A percentile compares a stretch with the other conserved stretches of the same genome.
Evolutionary conservation across 2,329 filamentous ascomycete genomes (phyloP).

Genomic region (Tolypocladium amazonense): DNA sequence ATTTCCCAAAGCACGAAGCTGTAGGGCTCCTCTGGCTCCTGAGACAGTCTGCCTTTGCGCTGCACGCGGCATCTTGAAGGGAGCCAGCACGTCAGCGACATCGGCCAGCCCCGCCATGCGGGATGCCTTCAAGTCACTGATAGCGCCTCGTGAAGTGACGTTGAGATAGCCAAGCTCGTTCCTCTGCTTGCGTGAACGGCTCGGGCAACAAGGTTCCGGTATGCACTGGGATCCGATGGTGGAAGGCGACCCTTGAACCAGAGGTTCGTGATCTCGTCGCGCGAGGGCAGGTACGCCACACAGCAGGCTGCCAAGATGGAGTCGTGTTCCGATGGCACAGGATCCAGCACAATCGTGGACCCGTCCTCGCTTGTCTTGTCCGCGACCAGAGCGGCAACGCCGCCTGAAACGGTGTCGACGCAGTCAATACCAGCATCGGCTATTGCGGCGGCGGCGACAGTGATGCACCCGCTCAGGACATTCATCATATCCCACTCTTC

Average conservation of each 20-base stretch:
- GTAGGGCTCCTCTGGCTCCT: not conserved
- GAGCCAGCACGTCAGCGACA: not conserved
- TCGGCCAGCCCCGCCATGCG: not conserved
- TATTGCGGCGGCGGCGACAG: conserved; percentile 83
- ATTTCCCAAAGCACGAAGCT: not conserved
- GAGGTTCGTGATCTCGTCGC: conserved; percentile 87
- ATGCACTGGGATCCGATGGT: conserved; percentile 21
- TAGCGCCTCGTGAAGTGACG: conserved; percentile 26
- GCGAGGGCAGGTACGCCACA: conserved; percentile 74
- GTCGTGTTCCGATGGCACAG: conserved; percentile 69
- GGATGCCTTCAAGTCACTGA: not conserved
- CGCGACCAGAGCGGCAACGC: conserved; percentile 70
- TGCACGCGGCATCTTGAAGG: not conserved
- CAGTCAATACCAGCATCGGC: conserved; percentile 94
- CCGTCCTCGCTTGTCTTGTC: conserved; percentile 17
- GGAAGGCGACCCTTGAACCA: conserved; percentile 74
- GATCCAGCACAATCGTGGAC: conserved; percentile 60
- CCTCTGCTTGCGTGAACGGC: conserved; percentile 31
- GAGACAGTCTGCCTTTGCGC: not conserved
- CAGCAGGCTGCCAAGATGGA: conserved; percentile 75
- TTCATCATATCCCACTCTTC: conserved; percentile 84
- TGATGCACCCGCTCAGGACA: conserved; percentile 83
- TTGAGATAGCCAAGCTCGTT: conserved; percentile 17
- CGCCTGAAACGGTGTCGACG: conserved; percentile 79
- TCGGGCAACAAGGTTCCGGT: conserved; percentile 24